Percentiles rank a stretch among this genome's conserved stretches.
Conservation (phyloP, 371 early-diverging fungal genomes). For the Haplosporangium sp. region DNA sequence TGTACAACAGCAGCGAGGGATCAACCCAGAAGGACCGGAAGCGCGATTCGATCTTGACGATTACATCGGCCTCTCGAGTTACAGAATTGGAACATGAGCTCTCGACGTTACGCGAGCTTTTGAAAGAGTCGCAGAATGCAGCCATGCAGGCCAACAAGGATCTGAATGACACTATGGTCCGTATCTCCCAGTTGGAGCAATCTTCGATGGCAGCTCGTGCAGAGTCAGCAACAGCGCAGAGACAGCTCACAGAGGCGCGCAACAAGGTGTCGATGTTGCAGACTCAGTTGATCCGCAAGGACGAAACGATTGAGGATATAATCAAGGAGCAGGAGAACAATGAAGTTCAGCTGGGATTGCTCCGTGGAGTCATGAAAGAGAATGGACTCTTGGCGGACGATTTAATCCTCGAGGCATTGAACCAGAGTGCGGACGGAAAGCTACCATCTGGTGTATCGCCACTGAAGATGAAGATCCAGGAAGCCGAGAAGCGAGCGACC, state of each 20-base stretch:
- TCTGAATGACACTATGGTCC: constrained; percentile 66
- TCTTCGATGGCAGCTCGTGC: constrained; percentile 66
- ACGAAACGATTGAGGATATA: constrained; percentile 62
- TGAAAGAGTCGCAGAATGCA: constrained; percentile 46
- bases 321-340: constrained; percentile 64
- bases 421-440: constrained; percentile 9
- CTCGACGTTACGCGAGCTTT: constrained; percentile 29
- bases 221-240: constrained; percentile 64
- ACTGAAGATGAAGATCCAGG: constrained; percentile 21
- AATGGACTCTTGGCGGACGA: constrained; percentile 54
- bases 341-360: constrained; percentile 71
- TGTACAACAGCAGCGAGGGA: constrained; percentile 3
- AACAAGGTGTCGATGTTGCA: constrained; percentile 65
- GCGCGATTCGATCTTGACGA: constrained; percentile 51
- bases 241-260: constrained; percentile 61
- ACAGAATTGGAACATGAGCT: constrained; percentile 64
- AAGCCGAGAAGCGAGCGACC: constrained; percentile 24
- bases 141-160: constrained; percentile 48
- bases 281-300: constrained; percentile 62
- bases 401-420: constrained; percentile 36
- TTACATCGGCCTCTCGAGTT: constrained; percentile 52
- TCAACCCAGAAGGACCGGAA: constrained; percentile 40
- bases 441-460: background rate
- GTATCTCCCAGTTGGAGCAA: constrained; percentile 70
- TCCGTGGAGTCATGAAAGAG: constrained; percentile 68